Base-by-base conservation (phyloP, 768 basidiomycete genomes). In the Panellus pusillus region DNA sequence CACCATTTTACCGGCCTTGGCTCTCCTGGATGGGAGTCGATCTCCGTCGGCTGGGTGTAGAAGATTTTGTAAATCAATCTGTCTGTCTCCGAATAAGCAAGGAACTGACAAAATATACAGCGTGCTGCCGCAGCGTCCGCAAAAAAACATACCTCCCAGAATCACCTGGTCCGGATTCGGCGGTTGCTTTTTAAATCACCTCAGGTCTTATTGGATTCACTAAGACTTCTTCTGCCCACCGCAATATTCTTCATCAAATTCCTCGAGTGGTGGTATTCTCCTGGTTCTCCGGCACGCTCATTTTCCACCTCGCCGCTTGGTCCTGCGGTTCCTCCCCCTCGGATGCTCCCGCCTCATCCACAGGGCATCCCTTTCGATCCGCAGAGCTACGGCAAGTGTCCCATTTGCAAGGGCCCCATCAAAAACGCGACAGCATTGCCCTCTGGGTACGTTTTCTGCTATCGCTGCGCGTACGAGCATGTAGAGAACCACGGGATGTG, bases 231-330 rank as follows among this genome's bases (percentile, higher is more conserved):
- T 42, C 80, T 94, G 31, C 96, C 92, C 14, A 89, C 87, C 17
- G 87, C 89, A 38, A 93, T 99, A 54, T 96, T 99, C 70, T 90
- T 92, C 67, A 77, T 99, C 75, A 96, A 94, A 70, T 95, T 98
- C 71, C 76, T 97, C 42, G 94, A 98, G 71, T 99, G 97, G 94
- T 99, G 96, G 94, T 98, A 98, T 66, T 95, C 93, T 4, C 94
- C 97, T 18, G 80, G 81, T 40, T 97, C 92, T 11, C 94, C 89
- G 4, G 91, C 89, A 15, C 82, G 85, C 37, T 82, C 83, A n/a
- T 71, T 91, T 48, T 78, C 83, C 9, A 76, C 77, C 29, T 83
- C 82, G 11, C 78, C 76, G 12, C 78, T 80, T 47, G 89, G 85
- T 7, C 89, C 86, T 27, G 76, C 82, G 1, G 78, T 91, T 39